Evolutionary conservation across 1,284 basidiomycete species (phyloP).

Genomic region (Kalmanozyma brasiliensis): DNA sequence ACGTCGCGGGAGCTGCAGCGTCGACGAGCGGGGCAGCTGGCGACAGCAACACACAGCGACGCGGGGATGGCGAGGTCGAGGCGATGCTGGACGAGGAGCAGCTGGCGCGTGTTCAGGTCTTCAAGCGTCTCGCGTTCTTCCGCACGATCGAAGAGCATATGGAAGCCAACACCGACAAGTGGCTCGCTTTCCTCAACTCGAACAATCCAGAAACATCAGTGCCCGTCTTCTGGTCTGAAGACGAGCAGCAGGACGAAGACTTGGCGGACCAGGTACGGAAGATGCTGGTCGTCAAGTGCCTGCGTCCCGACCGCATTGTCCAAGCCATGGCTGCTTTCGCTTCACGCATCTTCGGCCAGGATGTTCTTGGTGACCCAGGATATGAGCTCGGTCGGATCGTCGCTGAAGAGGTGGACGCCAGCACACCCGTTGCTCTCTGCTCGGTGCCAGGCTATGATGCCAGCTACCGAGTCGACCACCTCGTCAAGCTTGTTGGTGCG

Average conservation of each 20-base stretch:
- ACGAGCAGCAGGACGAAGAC: constrained; percentile 67
- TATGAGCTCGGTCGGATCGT: constrained; percentile 52
- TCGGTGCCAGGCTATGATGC: constrained; percentile 66
- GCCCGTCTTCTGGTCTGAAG: constrained; percentile 75
- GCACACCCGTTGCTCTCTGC: constrained; percentile 63
- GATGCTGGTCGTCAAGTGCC: constrained; percentile 84
- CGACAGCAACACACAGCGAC: constrained; percentile 55
- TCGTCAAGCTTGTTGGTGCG: constrained; percentile 51
- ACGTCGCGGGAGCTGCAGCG: constrained; percentile 71
- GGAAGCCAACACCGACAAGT: constrained; percentile 75
- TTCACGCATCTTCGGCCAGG: constrained; percentile 78
- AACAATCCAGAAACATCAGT: constrained; percentile 78
- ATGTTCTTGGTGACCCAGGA: constrained; percentile 72
- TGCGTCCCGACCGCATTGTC: constrained; percentile 87
- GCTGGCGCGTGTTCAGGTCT: constrained; percentile 71
- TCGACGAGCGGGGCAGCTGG: constrained; percentile 67
- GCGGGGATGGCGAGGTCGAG: constrained; percentile 45
- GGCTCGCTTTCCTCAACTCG: constrained; percentile 80
- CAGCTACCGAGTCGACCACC: constrained; percentile 59
- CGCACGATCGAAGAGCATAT: constrained; percentile 80
- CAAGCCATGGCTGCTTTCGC: constrained; percentile 83
- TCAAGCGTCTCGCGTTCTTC: constrained; percentile 73
- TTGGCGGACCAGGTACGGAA: constrained; percentile 78
- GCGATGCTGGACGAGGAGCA: constrained; percentile 73
- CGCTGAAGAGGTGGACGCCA: constrained; percentile 51